Base-by-base conservation (phyloP, 2,329 filamentous ascomycete species). In the Trichophyton verrucosum region DNA sequence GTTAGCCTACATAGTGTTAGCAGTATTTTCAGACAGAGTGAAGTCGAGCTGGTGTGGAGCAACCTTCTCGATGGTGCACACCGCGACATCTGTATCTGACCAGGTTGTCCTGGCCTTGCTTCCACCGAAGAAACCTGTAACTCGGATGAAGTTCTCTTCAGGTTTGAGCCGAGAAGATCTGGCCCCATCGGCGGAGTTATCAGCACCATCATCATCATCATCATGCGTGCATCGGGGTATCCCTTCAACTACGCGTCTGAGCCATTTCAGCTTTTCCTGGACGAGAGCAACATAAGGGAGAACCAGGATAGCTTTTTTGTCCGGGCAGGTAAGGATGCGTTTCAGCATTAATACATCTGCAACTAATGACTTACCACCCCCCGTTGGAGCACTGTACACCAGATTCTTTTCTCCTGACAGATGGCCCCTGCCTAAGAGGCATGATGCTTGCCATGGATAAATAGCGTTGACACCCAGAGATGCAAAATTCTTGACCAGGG, bases 51-150 rank as follows among this genome's bases (percentile, higher is more conserved):
- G 72, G 71, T 51, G 27, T 11, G 22, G 40, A 67, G 66, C 53
- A 57, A 80, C 82, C 82, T 91, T 91, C 74, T 91, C 88, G 63
- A 91, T 85, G 0, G 88, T 91, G 74, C 88, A 91, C 46, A 91
- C 82, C 1, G 84, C 88, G 67, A 91, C 84, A 69, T 91, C 88
- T 66, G 88, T 86, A 68, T 91, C 87, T 27, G 80, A 77, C 87
- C 87, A 91, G 1, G 80, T 83, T 9, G 82, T 76, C 64, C 82
- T 81, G 30, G 84, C 78, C 68, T 84, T 88, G 66, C 83, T 87
- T 3, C 87, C 88, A 3, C 87, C 87, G 71, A 89, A 89, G 70
- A 88, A 89, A 0, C 86, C 87, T 20, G 85, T 82, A 1, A 91
- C 83, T 46, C 84, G 80, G 36, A 91, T 76, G 2, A 76, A 76